Percentiles rank a stretch among this genome's conserved stretches.
Conservation (phyloP, 495 filamentous ascomycete genomes). For the Hypomontagnella monticulosa region DNA sequence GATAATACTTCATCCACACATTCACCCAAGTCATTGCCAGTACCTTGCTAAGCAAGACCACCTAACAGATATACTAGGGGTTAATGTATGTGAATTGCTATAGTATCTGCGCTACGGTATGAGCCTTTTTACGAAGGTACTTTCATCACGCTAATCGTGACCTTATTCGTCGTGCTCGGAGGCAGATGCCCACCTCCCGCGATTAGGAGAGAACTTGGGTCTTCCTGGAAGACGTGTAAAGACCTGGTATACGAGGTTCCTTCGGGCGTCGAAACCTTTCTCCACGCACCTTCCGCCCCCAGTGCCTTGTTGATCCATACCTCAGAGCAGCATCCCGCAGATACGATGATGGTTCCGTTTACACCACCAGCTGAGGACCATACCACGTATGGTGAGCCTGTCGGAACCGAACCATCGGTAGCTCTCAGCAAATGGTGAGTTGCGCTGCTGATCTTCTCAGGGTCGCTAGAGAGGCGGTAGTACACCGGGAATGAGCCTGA, state of each 20-base stretch:
- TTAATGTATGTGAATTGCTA: too few species aligned
- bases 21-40: too few species aligned
- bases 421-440: constrained; percentile 53
- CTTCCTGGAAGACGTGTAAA: constrained; percentile 57
- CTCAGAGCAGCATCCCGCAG: constrained; percentile 57
- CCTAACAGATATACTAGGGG: too few species aligned
- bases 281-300: constrained; percentile 65
- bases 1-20: too few species aligned
- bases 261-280: constrained; percentile 56
- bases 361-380: constrained; percentile 64
- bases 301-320: constrained; percentile 68
- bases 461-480: constrained; percentile 59
- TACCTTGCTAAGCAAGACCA: too few species aligned
- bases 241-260: constrained; percentile 60
- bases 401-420: constrained; percentile 59
- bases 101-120: too few species aligned
- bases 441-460: constrained; percentile 61
- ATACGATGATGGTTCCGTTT: constrained; percentile 69
- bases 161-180: constrained; percentile 53
- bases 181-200: constrained; percentile 55
- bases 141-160: constrained; percentile 53
- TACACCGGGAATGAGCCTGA: constrained; percentile 64
- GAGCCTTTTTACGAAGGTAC: background rate
- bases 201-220: constrained; percentile 51
- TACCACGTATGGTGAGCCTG: constrained; percentile 63